phyloP scores from a whole-genome alignment of 768 basidiomycete genomes.

The Pisolithus orientalis region DNA sequence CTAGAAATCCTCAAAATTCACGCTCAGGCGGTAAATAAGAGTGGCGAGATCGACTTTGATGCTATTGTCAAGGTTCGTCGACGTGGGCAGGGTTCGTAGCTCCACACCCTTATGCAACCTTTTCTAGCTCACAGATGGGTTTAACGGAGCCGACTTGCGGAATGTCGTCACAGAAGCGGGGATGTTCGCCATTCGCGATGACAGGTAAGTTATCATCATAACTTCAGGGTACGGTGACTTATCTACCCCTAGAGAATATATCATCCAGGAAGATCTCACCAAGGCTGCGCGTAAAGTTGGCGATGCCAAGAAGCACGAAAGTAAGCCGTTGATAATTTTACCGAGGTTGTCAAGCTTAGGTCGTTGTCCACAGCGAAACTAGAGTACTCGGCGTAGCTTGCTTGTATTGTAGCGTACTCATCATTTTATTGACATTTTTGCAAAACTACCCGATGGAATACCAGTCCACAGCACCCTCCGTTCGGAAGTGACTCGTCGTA shows the following conservation, averaged over 20 bases:
- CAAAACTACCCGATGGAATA: background rate
- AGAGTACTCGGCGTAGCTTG: constrained; percentile 36
- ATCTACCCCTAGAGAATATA: constrained; percentile 56
- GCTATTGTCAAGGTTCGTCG: constrained; percentile 84
- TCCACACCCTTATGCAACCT: background rate
- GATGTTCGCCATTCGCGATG: constrained; percentile 98
- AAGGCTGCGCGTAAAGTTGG: constrained; percentile 94
- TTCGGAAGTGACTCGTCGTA: too few relatives aligned
- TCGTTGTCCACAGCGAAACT: constrained; percentile 29
- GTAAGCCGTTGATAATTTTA: constrained; percentile 40
- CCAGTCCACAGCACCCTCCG: too few relatives aligned
- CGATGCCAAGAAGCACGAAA: constrained; percentile 97
- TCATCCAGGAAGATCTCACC: constrained; percentile 91
- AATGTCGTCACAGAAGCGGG: constrained; percentile 95
- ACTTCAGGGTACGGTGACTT: constrained; percentile 1
- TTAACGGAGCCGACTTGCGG: constrained; percentile 95
- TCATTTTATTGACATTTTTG: constrained; percentile 2
- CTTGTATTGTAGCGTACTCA: constrained; percentile 21
- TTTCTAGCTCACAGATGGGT: constrained; percentile 72
- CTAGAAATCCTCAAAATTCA: constrained; percentile 98
- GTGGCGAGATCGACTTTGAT: constrained; percentile 94
- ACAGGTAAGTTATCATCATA: constrained; percentile 47
- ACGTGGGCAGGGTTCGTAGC: background rate
- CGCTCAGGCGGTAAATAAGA: constrained; percentile 88
- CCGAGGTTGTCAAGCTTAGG: background rate